Conservation (phyloP, 495 filamentous ascomycete genomes). For the Penicillium waksmanii region DNA sequence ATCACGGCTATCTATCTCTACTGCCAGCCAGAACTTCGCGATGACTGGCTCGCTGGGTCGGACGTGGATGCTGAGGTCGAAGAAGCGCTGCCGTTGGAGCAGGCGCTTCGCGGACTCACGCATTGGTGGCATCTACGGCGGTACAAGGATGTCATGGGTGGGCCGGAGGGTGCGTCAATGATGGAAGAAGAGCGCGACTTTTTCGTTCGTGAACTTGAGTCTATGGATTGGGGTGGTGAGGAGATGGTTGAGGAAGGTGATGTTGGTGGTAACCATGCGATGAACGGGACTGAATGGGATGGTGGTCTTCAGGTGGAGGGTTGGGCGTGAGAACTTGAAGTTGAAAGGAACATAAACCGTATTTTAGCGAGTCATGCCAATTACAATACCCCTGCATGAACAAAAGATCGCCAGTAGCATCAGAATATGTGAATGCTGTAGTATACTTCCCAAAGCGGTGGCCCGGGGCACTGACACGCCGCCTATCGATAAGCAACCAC, state of each 20-base stretch:
- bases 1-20: conserved; percentile 96
- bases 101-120: conserved; percentile 81
- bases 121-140: conserved; percentile 88
- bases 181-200: conserved; percentile 85
- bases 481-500: conserved; percentile 46
- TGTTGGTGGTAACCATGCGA: conserved; percentile 44
- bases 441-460: neutral
- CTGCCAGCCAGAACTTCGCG: conserved; percentile 86
- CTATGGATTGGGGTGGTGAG: conserved; percentile 65
- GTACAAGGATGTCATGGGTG: conserved; percentile 82
- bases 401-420: neutral
- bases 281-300: conserved; percentile 53
- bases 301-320: conserved; percentile 51
- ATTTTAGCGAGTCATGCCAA: conserved; percentile 9
- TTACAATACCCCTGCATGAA: conserved; percentile 17
- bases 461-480: conserved; percentile 9
- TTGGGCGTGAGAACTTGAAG: conserved; percentile 27
- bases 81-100: conserved; percentile 86
- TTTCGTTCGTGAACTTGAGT: conserved; percentile 86
- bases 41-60: conserved; percentile 91
- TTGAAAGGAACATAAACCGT: neutral
- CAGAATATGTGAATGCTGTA: neutral
- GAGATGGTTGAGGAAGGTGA: conserved; percentile 50
- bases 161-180: conserved; percentile 56
- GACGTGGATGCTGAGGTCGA: conserved; percentile 93